These are phyloP conservation scores for Alternaria tenuissima DNA, from an alignment of 2,329 filamentous ascomycete genomes.

Conservation along the genomic window DNA sequence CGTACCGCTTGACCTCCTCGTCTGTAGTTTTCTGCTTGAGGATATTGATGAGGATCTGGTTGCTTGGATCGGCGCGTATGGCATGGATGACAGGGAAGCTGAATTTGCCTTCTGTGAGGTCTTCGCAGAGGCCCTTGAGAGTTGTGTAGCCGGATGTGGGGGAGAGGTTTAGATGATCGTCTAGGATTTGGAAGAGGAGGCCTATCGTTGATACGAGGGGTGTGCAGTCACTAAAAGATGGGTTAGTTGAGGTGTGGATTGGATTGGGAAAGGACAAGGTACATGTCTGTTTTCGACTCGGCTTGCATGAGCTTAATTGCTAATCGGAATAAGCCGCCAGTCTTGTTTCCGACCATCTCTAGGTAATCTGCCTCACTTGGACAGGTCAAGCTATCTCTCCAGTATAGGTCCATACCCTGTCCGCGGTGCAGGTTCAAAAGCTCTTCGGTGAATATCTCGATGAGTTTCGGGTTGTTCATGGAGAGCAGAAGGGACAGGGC, in stretches of 20 bases:
- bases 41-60: slow-evolving; percentile 88
- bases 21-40: slow-evolving; percentile 88
- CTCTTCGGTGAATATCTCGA: slow-evolving; percentile 81
- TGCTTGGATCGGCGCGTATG: slow-evolving; percentile 77
- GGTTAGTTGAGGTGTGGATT: slow-evolving; percentile 3
- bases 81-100: slow-evolving; percentile 95
- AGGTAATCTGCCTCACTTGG: slow-evolving; percentile 88
- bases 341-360: slow-evolving; percentile 95
- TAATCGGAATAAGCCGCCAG: slow-evolving; percentile 83
- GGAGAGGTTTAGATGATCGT: slow-evolving; percentile 90
- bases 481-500: slow-evolving; percentile 78
- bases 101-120: slow-evolving; percentile 96
- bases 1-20: slow-evolving; percentile 89
- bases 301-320: slow-evolving; percentile 90
- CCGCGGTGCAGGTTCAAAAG: slow-evolving; percentile 84
- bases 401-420: slow-evolving; percentile 91
- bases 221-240: slow-evolving; percentile 69
- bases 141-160: slow-evolving; percentile 69
- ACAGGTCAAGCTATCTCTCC: slow-evolving; percentile 84
- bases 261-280: slow-evolving; percentile 19
- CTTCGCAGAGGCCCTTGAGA: slow-evolving; percentile 94
- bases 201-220: slow-evolving; percentile 86
- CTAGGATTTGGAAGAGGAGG: slow-evolving; percentile 87
- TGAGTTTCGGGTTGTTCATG: slow-evolving; percentile 71
- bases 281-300: slow-evolving; percentile 63